A percentile compares a stretch with the other conserved stretches of the same genome.
Evolutionary conservation across 192 early-diverging fungal genomes (phyloP).

Genomic region (Podila epigama): DNA sequence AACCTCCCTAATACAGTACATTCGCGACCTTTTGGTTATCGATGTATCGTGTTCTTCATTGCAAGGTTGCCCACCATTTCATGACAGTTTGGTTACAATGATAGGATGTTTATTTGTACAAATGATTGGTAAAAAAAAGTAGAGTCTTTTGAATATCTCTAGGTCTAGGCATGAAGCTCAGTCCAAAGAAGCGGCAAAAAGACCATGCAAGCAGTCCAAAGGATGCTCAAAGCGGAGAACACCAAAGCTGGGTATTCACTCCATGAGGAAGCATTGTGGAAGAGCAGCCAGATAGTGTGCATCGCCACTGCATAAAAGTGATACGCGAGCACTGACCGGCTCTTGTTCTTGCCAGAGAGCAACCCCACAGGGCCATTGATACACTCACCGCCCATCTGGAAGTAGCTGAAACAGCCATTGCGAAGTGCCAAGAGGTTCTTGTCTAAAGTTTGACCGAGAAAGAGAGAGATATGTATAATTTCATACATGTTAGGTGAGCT

Average conservation of each 20-base stretch:
- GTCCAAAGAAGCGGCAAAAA: conserved; percentile 59
- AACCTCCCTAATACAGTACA: too few relatives aligned
- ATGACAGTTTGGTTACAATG: too few relatives aligned
- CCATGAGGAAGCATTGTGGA: conserved; percentile 54
- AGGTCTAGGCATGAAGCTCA: conserved; percentile 36
- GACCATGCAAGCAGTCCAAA: conserved; percentile 55
- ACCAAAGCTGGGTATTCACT: conserved; percentile 54
- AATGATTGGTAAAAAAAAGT: too few relatives aligned
- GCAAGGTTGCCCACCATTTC: too few relatives aligned
- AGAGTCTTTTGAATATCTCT: background rate
- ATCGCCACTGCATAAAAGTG: conserved; percentile 96
- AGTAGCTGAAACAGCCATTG: conserved; percentile 89
- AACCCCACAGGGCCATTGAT: conserved; percentile 84
- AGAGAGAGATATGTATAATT: background rate
- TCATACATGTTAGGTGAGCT: too few relatives aligned
- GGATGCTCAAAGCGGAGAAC: conserved; percentile 52
- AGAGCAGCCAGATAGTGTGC: conserved; percentile 65
- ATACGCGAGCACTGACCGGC: conserved; percentile 77
- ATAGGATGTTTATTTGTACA: too few relatives aligned
- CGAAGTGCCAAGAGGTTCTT: conserved; percentile 76
- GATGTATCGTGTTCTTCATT: too few relatives aligned
- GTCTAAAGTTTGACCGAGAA: conserved; percentile 51
- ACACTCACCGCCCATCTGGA: conserved; percentile 83
- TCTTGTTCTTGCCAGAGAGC: conserved; percentile 81
- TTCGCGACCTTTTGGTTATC: too few relatives aligned